Evolutionary conservation across 768 basidiomycete species (phyloP).

Genomic region (Mycena crocata): DNA sequence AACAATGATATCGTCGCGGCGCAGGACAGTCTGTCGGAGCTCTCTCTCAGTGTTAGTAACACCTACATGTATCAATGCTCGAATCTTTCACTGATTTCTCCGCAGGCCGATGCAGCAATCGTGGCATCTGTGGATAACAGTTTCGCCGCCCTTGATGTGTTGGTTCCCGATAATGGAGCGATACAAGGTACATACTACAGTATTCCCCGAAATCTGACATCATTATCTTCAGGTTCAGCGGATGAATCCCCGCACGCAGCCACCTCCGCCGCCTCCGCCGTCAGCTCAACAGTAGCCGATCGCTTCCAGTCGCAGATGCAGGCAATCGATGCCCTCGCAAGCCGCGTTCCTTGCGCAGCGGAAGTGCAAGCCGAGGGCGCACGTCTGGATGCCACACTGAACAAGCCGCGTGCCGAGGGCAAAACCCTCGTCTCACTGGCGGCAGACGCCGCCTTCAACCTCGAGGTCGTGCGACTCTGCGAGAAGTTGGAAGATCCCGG

Average conservation of each 20-base stretch:
- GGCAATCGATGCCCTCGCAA: slow-evolving; percentile 8
- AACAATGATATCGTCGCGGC: slow-evolving; percentile 34
- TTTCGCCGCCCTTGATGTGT: slow-evolving; percentile 3
- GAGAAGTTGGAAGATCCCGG: slow-evolving; percentile 9
- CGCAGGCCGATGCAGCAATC: slow-evolving; percentile 9
- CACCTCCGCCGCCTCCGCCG: slow-evolving; percentile 5
- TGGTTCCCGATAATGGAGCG: background rate
- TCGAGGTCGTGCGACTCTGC: slow-evolving; percentile 9
- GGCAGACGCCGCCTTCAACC: background rate
- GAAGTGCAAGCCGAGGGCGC: slow-evolving; percentile 17
- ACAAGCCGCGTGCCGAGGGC: background rate
- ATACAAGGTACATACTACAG: no score
- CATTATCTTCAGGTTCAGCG: no score
- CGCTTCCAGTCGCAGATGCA: slow-evolving; percentile 20
- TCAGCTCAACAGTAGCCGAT: background rate
- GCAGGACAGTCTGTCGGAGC: slow-evolving; percentile 42
- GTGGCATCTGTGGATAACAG: slow-evolving; percentile 1
- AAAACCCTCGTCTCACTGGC: background rate
- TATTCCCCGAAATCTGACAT: no score
- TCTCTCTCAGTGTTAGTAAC: slow-evolving; percentile 42
- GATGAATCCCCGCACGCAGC: slow-evolving; percentile 2
- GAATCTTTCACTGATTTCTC: background rate
- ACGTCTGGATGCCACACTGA: slow-evolving; percentile 15
- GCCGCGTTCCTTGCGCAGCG: slow-evolving; percentile 4
- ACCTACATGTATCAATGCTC: background rate